Percentiles rank a stretch among this genome's conserved stretches.
phyloP scores from a whole-genome alignment of 495 filamentous ascomycete genomes.

The Aspergillus wentii region DNA sequence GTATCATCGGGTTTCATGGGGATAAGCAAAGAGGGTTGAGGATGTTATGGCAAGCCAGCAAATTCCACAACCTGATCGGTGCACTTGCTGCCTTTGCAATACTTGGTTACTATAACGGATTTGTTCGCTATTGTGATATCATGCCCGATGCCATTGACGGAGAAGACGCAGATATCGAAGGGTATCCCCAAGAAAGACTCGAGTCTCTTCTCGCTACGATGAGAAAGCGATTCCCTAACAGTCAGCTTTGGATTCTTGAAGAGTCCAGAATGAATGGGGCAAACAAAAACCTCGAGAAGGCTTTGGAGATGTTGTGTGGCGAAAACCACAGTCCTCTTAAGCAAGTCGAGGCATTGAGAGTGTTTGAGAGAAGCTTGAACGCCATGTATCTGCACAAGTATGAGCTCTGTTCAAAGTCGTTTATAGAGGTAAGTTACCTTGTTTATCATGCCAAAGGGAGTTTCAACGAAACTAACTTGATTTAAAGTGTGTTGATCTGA shows the following conservation, averaged over 20 bases:
- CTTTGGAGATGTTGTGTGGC: constrained; percentile 57
- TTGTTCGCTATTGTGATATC: constrained; percentile 84
- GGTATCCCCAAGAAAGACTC: constrained; percentile 70
- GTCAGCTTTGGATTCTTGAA: constrained; percentile 83
- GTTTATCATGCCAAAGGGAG: no score
- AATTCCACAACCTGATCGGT: constrained; percentile 84
- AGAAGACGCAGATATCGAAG: constrained; percentile 49
- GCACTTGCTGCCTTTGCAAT: constrained; percentile 80
- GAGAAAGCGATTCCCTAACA: constrained; percentile 73
- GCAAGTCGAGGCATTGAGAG: constrained; percentile 73
- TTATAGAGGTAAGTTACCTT: constrained; percentile 50
- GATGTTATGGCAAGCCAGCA: constrained; percentile 91
- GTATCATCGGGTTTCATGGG: constrained; percentile 86
- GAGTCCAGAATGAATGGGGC: constrained; percentile 76
- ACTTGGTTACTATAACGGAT: constrained; percentile 81
- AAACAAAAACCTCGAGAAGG: constrained; percentile 60
- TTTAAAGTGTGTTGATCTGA: constrained; percentile 66
- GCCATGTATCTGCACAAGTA: constrained; percentile 76
- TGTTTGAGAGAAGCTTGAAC: constrained; percentile 80
- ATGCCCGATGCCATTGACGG: constrained; percentile 54
- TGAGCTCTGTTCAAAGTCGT: constrained; percentile 63
- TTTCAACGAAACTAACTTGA: not conserved
- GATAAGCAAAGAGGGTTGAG: constrained; percentile 77
- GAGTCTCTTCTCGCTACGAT: constrained; percentile 65
- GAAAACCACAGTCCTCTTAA: constrained; percentile 68